Percentiles rank a stretch among this genome's conserved stretches.
Conservation (phyloP, 2,329 filamentous ascomycete genomes). For the Apiospora kogelbergensis region DNA sequence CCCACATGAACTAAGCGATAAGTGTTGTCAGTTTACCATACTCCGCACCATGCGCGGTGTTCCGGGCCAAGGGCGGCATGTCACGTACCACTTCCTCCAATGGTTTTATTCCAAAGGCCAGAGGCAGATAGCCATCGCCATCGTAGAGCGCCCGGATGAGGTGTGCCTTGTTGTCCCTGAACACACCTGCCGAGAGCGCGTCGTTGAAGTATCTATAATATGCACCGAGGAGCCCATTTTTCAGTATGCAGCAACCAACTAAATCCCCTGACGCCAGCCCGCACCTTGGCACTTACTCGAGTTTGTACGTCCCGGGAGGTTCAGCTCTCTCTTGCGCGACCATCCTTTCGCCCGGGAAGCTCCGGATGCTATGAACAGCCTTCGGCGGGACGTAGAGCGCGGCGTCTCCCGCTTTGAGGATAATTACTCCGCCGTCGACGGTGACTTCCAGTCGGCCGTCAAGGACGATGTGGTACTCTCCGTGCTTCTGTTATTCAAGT, state of each 20-base stretch:
- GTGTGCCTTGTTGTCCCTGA: background rate
- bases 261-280: too few relatives aligned
- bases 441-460: constrained; percentile 11
- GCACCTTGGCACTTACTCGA: constrained; percentile 1
- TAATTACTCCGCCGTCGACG: background rate
- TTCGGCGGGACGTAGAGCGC: background rate
- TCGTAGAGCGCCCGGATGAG: constrained; percentile 9
- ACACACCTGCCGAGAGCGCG: background rate
- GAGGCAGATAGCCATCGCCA: constrained; percentile 9
- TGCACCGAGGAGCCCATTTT: background rate
- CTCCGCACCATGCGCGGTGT: background rate
- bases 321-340: constrained; percentile 4
- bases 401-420: constrained; percentile 2
- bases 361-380: constrained; percentile 9
- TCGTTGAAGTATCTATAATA: background rate
- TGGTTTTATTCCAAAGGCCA: background rate
- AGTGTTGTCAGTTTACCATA: background rate
- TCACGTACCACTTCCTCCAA: constrained; percentile 11
- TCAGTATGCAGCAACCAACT: background rate
- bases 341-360: constrained; percentile 10
- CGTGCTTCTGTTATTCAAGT: background rate
- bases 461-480: constrained; percentile 9
- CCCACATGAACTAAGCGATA: background rate
- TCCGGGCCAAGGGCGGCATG: background rate
- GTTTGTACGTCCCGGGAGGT: constrained; percentile 6